phyloP scores from a whole-genome alignment of 1,284 basidiomycete genomes.

The Kwoniella shivajii region DNA sequence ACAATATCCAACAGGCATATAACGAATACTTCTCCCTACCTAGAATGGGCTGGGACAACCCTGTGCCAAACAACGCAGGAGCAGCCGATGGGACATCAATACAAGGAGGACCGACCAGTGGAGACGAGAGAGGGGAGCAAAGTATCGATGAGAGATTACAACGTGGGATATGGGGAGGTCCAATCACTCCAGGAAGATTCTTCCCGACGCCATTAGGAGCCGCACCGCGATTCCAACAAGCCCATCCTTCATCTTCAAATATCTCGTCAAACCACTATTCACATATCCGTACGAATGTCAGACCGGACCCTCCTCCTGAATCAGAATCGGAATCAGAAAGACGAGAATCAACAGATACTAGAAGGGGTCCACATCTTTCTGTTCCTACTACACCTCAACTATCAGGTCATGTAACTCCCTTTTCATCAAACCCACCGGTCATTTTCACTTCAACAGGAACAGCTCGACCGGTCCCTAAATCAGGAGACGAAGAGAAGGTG shows the following conservation, averaged over 20 bases:
- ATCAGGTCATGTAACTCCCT: conserved; percentile 40
- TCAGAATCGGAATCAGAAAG: background rate
- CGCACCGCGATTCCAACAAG: conserved; percentile 17
- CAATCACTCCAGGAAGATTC: conserved; percentile 44
- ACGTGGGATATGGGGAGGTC: conserved; percentile 48
- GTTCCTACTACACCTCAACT: conserved; percentile 13
- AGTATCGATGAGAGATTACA: conserved; percentile 33
- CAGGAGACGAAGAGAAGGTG: background rate
- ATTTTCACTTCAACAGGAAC: conserved; percentile 36
- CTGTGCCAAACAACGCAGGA: conserved; percentile 11
- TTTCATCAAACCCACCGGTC: conserved; percentile 41
- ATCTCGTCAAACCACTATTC: background rate
- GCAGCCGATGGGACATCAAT: background rate
- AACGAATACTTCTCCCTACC: conserved; percentile 45
- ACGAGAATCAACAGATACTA: background rate
- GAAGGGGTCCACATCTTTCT: conserved; percentile 1
- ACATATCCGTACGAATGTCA: background rate
- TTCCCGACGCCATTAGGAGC: conserved; percentile 39
- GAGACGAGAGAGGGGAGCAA: background rate
- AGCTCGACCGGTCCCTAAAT: background rate
- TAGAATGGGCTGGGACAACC: conserved; percentile 25
- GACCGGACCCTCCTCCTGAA: background rate
- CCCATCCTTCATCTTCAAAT: background rate
- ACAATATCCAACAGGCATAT: conserved; percentile 30
- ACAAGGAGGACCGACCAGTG: background rate